Evolutionary conservation across 2,329 filamentous ascomycete species (phyloP).

Genomic region (Pseudogymnoascus sp.): DNA sequence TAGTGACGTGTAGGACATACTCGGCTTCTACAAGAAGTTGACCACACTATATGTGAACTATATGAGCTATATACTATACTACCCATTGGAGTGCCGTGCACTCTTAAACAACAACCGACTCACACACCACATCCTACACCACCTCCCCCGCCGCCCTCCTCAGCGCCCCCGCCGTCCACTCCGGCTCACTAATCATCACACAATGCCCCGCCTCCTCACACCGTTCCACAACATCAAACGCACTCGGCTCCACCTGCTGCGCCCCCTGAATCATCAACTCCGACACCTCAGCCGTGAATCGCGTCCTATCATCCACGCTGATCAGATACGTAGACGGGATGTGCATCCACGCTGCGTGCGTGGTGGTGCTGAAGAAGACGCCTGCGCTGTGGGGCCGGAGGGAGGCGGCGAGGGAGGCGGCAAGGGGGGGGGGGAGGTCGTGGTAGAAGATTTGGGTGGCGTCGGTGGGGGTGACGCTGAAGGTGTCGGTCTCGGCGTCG

Average conservation of each 20-base stretch:
- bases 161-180: conserved; percentile 15
- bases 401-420: not conserved
- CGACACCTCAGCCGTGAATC: not conserved
- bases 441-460: not conserved
- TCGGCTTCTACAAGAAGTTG: not conserved
- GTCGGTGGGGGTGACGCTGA: not conserved
- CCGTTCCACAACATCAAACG: conserved; percentile 19
- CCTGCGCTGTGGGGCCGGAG: not conserved
- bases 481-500: not conserved
- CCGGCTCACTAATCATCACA: conserved; percentile 15
- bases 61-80: not conserved
- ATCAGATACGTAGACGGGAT: conserved; percentile 10
- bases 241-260: conserved; percentile 15
- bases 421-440: not conserved
- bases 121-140: not conserved
- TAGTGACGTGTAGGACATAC: not conserved
- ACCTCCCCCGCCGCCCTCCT: conserved; percentile 1
- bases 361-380: conserved; percentile 9
- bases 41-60: not conserved
- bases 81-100: not conserved
- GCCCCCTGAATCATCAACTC: conserved; percentile 20
- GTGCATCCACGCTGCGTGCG: conserved; percentile 1
- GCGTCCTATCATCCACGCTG: not conserved
- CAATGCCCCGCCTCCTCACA: conserved; percentile 18
- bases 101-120: not conserved